Evolutionary conservation across 306 rosid genomes (phyloP).

Genomic region (Prunus salicina): DNA sequence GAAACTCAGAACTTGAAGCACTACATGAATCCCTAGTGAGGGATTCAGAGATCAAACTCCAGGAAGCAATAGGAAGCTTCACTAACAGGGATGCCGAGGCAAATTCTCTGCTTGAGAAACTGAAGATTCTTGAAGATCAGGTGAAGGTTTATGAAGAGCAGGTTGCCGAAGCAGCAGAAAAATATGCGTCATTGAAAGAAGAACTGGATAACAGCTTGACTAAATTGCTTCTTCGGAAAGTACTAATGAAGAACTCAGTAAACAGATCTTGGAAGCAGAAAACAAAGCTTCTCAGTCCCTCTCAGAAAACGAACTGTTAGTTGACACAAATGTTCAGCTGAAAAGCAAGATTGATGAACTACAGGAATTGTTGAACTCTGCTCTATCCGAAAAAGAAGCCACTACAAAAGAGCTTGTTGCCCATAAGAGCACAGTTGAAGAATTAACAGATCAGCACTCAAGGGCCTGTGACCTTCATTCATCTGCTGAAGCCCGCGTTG

Average conservation of each 20-base stretch:
- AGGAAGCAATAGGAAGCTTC: slow-evolving; percentile 54
- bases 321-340: slow-evolving; percentile 72
- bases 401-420: slow-evolving; percentile 53
- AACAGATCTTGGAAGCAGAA: slow-evolving; percentile 52
- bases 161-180: slow-evolving; percentile 39
- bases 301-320: slow-evolving; percentile 72
- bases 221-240: slow-evolving; percentile 56
- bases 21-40: slow-evolving; percentile 61
- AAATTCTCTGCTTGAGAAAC: slow-evolving; percentile 65
- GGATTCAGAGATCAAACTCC: slow-evolving; percentile 72
- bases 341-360: slow-evolving; percentile 78
- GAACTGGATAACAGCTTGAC: slow-evolving; percentile 52
- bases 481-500: slow-evolving; percentile 41
- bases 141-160: slow-evolving; percentile 45
- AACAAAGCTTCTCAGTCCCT: slow-evolving; percentile 54
- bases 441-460: slow-evolving; percentile 61
- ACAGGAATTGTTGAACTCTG: slow-evolving; percentile 54
- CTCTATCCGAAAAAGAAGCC: slow-evolving; percentile 64
- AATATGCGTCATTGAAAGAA: slow-evolving; percentile 44
- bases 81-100: slow-evolving; percentile 65
- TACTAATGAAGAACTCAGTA: slow-evolving; percentile 62
- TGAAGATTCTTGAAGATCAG: slow-evolving; percentile 54
- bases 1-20: slow-evolving; percentile 60
- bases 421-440: slow-evolving; percentile 59
- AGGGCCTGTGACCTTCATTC: slow-evolving; percentile 62